Evolutionary conservation across 108 stramenopile species (phyloP).

Genomic region (Conticribra weissflogii): DNA sequence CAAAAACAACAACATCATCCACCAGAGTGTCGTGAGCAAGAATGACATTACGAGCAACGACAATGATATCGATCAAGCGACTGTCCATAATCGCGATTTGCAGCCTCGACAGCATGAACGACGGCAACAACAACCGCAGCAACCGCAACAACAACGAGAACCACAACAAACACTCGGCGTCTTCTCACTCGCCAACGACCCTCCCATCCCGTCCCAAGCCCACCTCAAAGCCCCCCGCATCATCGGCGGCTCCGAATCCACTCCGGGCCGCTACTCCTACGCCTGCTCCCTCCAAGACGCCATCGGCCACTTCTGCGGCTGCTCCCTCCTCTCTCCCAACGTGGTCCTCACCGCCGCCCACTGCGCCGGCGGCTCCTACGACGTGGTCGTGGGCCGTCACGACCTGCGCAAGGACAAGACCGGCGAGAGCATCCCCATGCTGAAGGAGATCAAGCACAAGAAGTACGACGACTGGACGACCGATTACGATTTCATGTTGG

Average conservation of each 20-base stretch:
- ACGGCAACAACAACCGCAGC: too few relatives aligned
- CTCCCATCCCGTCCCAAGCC: too few relatives aligned
- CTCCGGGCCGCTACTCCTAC: conserved; percentile 15
- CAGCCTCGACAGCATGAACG: too few relatives aligned
- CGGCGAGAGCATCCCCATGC: conserved; percentile 16
- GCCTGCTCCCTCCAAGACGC: conserved; percentile 19
- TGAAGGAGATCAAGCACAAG: conserved; percentile 15
- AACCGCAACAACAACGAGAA: too few relatives aligned
- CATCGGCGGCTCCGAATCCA: conserved; percentile 20
- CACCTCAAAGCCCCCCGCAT: conserved; percentile 19
- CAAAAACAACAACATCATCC: too few relatives aligned
- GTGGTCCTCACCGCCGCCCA: conserved; percentile 61
- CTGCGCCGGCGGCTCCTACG: conserved; percentile 21
- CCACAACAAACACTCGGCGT: too few relatives aligned
- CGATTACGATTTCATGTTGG: conserved; percentile 21
- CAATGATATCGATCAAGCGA: too few relatives aligned
- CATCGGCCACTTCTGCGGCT: conserved; percentile 48
- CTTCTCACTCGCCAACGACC: too few relatives aligned
- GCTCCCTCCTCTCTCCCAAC: conserved; percentile 51
- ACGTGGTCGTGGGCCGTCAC: conserved; percentile 16
- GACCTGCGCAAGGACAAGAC: conserved; percentile 1
- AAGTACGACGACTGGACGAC: conserved; percentile 25
- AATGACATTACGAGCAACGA: too few relatives aligned
- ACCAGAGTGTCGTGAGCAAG: too few relatives aligned
- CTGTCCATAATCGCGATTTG: too few relatives aligned